These are phyloP conservation scores for Phallus indusiatus DNA, from an alignment of 768 basidiomycete species.

Conservation along the genomic window DNA sequence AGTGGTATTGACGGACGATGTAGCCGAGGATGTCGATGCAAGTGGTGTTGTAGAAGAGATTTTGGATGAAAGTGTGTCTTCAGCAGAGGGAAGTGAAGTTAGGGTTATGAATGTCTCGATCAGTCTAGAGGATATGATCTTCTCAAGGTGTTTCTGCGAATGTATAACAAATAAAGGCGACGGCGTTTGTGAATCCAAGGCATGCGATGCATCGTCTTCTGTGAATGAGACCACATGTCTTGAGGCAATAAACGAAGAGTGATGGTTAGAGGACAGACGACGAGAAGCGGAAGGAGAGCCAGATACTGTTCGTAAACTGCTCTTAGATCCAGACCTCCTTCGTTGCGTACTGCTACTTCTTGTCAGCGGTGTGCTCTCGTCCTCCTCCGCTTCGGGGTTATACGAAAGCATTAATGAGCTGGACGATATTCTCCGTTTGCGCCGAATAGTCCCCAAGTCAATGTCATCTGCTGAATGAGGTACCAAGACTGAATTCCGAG, in stretches of 20 bases:
- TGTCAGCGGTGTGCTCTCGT: not conserved
- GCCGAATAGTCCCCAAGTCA: slow-evolving; percentile 49
- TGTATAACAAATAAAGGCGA: slow-evolving; percentile 4
- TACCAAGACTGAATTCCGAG: slow-evolving; percentile 46
- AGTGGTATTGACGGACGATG: not conserved
- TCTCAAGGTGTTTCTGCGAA: slow-evolving; percentile 62
- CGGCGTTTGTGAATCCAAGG: not conserved
- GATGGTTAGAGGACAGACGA: not conserved
- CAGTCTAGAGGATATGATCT: slow-evolving; percentile 58
- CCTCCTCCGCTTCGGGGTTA: not conserved
- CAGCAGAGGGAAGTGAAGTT: slow-evolving; percentile 27
- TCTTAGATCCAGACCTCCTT: not conserved
- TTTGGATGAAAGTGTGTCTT: slow-evolving; percentile 12
- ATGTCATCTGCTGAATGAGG: slow-evolving; percentile 62
- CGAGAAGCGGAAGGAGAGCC: not conserved
- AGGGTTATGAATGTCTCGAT: slow-evolving; percentile 71
- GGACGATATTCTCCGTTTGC: slow-evolving; percentile 51
- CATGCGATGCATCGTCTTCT: not conserved
- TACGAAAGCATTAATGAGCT: slow-evolving; percentile 33
- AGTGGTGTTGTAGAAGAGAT: slow-evolving; percentile 7
- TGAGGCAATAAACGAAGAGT: not conserved
- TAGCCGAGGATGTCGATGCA: slow-evolving; percentile 4
- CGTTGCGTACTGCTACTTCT: not conserved
- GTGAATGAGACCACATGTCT: not conserved
- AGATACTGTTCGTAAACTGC: not conserved